Base-by-base conservation (phyloP, 2,329 filamentous ascomycete species). In the Talaromyces sp. region DNA sequence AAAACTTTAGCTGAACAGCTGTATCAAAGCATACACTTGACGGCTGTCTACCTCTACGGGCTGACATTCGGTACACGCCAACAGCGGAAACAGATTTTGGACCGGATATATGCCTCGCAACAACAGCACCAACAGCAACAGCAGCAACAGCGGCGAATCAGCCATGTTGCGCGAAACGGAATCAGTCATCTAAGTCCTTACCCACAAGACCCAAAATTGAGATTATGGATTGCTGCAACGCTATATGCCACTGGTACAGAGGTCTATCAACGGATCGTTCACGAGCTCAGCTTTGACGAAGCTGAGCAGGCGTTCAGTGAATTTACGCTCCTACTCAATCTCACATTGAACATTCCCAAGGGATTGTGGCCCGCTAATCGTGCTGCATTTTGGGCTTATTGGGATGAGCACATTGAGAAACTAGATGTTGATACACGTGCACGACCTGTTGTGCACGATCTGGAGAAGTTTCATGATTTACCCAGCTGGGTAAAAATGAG, bases 181-280 rank as follows among this genome's bases (percentile, higher is more conserved):
- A 64, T 27, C 10, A 60, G 27, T 19, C 54, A 50, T 59, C 10
- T 37, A 5, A 54, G 27, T 24, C 49, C 69, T 35, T 70, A 71
- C 62, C 66, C 68, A 57, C 68, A 47, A 61, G 71, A 67, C 60
- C 71, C 62, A 49, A 70, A 33, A 43, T 60, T 33, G 43, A 70
- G 75, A 56, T 70, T 75, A 60, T 77, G 75, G 75, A 69, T 76
- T 57, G 70, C 74, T 2, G 75, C 75, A 1, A 77, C 75, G 2
- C 64, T 77, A 56, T 77, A 77, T 65, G 74, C 74, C 19, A 77
- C 74, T 16, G 71, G 73, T 3, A 76, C 74, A 6, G 75, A 77
- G 59, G 72, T 76, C 66, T 77, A 76, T 66, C 75, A 77, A 68
- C 73, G 75, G 11, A 71, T 77, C 60, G 76, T 76, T 49, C 73